Percentiles rank a stretch among this genome's conserved stretches.
Conservation (phyloP, 441 rosid species). For the Mallotus japonicus region DNA sequence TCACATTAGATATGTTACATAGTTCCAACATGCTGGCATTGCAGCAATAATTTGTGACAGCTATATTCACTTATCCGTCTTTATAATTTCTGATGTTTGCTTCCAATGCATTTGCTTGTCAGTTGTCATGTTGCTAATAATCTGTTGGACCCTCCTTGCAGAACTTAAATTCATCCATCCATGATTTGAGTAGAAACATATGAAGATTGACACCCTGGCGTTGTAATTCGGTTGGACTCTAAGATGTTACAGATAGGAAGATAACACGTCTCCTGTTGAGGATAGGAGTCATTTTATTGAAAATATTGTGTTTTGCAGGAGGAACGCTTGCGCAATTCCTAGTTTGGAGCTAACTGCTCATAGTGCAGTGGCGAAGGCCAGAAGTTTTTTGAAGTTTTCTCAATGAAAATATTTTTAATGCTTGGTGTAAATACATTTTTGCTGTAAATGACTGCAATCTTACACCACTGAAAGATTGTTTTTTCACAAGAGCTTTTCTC, state of each 20-base stretch:
- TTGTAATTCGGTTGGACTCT: slow-evolving; percentile 15
- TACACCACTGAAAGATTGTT: slow-evolving; percentile 12
- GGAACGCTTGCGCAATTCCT: slow-evolving; percentile 15
- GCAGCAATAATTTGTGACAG: not conserved
- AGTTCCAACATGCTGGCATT: not conserved
- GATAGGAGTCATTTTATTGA: slow-evolving; percentile 6
- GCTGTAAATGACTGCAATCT: slow-evolving; percentile 30
- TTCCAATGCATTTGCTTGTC: not conserved
- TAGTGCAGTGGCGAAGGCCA: slow-evolving; percentile 21
- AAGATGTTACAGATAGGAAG: not conserved
- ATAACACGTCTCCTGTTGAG: not conserved
- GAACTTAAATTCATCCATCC: slow-evolving; percentile 13
- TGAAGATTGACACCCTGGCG: slow-evolving; percentile 19
- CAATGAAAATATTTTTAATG: slow-evolving; percentile 15
- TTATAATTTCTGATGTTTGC: not conserved
- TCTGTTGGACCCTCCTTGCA: slow-evolving; percentile 21
- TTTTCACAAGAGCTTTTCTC: not conserved
- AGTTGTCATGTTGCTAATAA: slow-evolving; percentile 1
- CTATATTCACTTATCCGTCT: not conserved
- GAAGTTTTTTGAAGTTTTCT: slow-evolving; percentile 13
- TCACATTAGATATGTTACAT: not conserved
- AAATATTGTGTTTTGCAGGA: slow-evolving; percentile 22
- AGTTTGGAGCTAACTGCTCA: slow-evolving; percentile 14
- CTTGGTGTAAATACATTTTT: slow-evolving; percentile 34
- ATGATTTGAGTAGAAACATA: not conserved